Evolutionary conservation across 441 rosid genomes (phyloP).

Genomic region (Populus hybrid): DNA sequence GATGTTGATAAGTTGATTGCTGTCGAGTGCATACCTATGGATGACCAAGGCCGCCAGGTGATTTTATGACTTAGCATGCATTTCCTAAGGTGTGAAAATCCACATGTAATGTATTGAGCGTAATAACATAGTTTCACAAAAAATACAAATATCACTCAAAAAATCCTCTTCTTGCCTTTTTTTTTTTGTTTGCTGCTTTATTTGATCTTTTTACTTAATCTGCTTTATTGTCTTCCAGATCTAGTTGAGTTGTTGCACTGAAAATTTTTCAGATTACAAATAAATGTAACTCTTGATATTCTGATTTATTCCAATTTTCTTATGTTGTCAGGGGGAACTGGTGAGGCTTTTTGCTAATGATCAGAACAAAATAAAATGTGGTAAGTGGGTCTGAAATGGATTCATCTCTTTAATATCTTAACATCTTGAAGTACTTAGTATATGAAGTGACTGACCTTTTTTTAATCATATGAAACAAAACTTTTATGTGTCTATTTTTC

Average conservation of each 20-base stretch:
- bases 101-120: neutral
- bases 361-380: slow-evolving; percentile 84
- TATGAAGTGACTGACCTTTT: neutral
- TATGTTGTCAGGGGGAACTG: slow-evolving; percentile 63
- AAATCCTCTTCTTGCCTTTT: neutral
- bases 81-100: slow-evolving; percentile 3
- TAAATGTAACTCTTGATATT: slow-evolving; percentile 13
- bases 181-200: neutral
- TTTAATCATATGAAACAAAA: neutral
- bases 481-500: neutral
- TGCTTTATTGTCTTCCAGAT: neutral
- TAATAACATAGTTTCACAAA: neutral
- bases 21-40: slow-evolving; percentile 99
- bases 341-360: slow-evolving; percentile 82
- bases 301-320: slow-evolving; percentile 8
- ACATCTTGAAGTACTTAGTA: neutral
- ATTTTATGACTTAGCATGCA: neutral
- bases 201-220: neutral
- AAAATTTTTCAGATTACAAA: neutral
- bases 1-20: slow-evolving; percentile 95
- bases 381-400: slow-evolving; percentile 40
- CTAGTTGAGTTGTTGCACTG: slow-evolving; percentile 3
- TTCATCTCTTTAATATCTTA: slow-evolving; percentile 8
- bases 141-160: neutral
- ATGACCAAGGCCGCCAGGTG: slow-evolving; percentile 96